phyloP scores from a whole-genome alignment of 2,329 filamentous ascomycete species.

The Fusarium sp. region DNA sequence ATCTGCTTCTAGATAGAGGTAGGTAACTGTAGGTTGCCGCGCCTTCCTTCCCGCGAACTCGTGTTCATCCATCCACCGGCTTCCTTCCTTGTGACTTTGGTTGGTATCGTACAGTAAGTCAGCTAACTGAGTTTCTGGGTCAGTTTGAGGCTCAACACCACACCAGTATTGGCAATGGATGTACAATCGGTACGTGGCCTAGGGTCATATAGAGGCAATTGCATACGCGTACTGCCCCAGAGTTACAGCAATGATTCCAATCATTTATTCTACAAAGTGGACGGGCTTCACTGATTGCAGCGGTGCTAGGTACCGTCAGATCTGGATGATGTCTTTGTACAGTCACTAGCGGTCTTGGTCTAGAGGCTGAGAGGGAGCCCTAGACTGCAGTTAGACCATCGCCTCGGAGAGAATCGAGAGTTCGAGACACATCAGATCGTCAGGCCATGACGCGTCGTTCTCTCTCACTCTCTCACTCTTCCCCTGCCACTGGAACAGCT shows the following conservation, averaged over 20 bases:
- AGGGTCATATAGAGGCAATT: conserved; percentile 23
- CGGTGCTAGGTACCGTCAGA: background rate
- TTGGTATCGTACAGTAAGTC: conserved; percentile 12
- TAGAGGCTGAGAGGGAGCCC: conserved; percentile 2
- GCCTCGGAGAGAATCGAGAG: conserved; percentile 35
- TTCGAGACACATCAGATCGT: conserved; percentile 37
- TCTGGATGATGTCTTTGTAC: conserved; percentile 7
- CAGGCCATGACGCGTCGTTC: conserved; percentile 47
- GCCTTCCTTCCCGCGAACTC: conserved; percentile 23
- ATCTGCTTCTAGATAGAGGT: conserved; percentile 17
- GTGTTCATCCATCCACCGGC: conserved; percentile 25
- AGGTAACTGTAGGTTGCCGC: conserved; percentile 1
- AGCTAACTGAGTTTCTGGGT: conserved; percentile 10
- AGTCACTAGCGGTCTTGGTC: background rate
- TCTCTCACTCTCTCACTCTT: background rate
- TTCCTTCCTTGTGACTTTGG: conserved; percentile 29
- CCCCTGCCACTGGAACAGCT: conserved; percentile 29
- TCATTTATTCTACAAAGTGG: background rate
- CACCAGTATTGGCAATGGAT: conserved; percentile 36
- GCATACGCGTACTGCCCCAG: conserved; percentile 33
- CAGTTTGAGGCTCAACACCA: conserved; percentile 32
- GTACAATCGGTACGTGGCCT: conserved; percentile 22
- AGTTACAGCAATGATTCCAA: conserved; percentile 2
- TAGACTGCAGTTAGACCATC: background rate
- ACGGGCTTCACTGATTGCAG: background rate